phyloP scores from a whole-genome alignment of 768 basidiomycete species.

The Suillus ampliporus region DNA sequence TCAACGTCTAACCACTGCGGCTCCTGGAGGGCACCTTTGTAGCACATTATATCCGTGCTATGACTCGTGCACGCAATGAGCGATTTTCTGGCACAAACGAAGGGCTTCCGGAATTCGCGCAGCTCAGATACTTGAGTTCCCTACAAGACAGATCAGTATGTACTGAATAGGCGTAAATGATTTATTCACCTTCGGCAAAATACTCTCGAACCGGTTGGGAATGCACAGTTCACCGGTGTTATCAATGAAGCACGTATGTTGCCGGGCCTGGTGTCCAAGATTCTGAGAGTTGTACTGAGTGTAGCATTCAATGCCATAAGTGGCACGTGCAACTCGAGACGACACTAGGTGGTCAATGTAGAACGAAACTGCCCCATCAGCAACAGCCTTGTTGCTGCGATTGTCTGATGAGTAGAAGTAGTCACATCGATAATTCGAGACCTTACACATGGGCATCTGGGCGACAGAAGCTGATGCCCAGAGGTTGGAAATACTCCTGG shows the following conservation, averaged over 20 bases:
- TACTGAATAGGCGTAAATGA: not conserved
- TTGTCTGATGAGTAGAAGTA: not conserved
- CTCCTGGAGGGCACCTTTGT: slow-evolving; percentile 12
- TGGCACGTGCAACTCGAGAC: slow-evolving; percentile 47
- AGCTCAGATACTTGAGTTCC: slow-evolving; percentile 24
- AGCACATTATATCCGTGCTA: not conserved
- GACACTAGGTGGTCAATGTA: slow-evolving; percentile 53
- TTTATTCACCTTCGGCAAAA: slow-evolving; percentile 42
- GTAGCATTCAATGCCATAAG: slow-evolving; percentile 42
- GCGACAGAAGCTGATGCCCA: slow-evolving; percentile 47
- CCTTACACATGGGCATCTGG: slow-evolving; percentile 58
- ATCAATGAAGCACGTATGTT: slow-evolving; percentile 20
- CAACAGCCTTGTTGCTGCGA: slow-evolving; percentile 51
- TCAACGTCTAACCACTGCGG: slow-evolving; percentile 16
- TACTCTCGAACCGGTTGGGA: slow-evolving; percentile 41
- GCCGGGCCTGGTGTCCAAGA: slow-evolving; percentile 44
- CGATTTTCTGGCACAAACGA: not conserved
- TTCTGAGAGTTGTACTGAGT: slow-evolving; percentile 31
- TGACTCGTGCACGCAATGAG: not conserved
- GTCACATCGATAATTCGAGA: not conserved
- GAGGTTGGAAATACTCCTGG: slow-evolving; percentile 39
- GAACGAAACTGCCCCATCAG: slow-evolving; percentile 50
- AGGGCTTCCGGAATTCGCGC: slow-evolving; percentile 12
- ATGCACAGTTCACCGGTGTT: slow-evolving; percentile 36
- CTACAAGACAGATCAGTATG: slow-evolving; percentile 20